A percentile compares a stretch with the other conserved stretches of the same genome.
Evolutionary conservation across 805 yeast genomes (phyloP).

Genomic region (Candida ovalis): DNA sequence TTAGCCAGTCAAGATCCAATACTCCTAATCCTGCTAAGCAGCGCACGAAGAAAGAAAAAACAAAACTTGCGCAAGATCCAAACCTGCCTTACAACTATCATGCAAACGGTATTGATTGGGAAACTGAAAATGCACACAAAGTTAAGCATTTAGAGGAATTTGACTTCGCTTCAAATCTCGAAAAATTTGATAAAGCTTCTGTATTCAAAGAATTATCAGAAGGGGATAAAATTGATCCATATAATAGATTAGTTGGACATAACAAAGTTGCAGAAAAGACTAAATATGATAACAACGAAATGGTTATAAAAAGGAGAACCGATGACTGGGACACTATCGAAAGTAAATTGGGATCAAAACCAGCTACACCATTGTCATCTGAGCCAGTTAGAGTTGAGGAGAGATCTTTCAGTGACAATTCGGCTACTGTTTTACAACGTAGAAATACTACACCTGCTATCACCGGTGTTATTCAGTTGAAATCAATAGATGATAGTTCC

Average conservation of each 20-base stretch:
- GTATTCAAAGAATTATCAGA: conserved; percentile 75
- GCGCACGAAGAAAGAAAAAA: conserved; percentile 16
- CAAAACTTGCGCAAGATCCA: conserved; percentile 13
- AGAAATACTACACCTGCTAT: conserved; percentile 15
- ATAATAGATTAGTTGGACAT: conserved; percentile 68
- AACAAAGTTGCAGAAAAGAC: conserved; percentile 49
- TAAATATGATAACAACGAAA: conserved; percentile 68
- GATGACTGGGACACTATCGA: conserved; percentile 53
- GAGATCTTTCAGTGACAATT: conserved; percentile 20
- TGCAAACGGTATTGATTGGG: conserved; percentile 42
- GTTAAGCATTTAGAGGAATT: conserved; percentile 60
- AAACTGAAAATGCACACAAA: conserved; percentile 41
- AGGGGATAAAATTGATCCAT: conserved; percentile 57
- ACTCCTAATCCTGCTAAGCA: conserved; percentile 12
- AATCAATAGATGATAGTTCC: conserved; percentile 19
- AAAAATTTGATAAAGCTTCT: conserved; percentile 73
- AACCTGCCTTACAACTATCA: conserved; percentile 19
- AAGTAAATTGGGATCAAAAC: neutral
- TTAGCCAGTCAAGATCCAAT: conserved; percentile 5
- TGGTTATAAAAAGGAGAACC: conserved; percentile 52
- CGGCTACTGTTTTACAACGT: conserved; percentile 13
- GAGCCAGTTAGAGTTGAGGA: conserved; percentile 7
- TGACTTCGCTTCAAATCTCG: conserved; percentile 79
- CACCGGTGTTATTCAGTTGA: conserved; percentile 13
- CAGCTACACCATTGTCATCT: neutral